Base-by-base conservation (phyloP, 1,284 basidiomycete genomes). In the Boletellus deceptivus region DNA sequence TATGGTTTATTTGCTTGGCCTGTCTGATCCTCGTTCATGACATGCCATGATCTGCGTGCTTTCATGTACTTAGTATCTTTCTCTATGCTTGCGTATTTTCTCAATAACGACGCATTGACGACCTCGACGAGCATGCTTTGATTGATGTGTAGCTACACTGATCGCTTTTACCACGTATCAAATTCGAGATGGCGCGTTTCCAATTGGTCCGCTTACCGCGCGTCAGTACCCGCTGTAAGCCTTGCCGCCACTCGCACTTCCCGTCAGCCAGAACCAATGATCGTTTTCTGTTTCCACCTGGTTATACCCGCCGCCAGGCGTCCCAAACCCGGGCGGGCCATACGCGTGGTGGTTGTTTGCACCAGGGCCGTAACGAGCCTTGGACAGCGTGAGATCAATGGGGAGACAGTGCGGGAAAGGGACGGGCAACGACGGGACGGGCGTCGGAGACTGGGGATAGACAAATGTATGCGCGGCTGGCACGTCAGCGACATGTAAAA, bases 221-320 rank as follows among this genome's bases (percentile, higher is more conserved):
- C 3, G n/a, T 43, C 24, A 63, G 27, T 47, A 52, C n/a, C 27
- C 31, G 3, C 24, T 29, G 14, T 49, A 33, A n/a, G 24, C 24
- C 22, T 22, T 52, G 10, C 50, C 45, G 4, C 50, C 48, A 9
- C 55, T 56, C 14, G 49, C 50, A 17, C 58, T 61, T 1, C 41
- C 44, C 2, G 51, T 44, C 14, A 62, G 43, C 61, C 61, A 62
- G 39, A 66, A 62, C 64, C 64, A 62, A 24, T 66, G 64, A 17
- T 63, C 49, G 18, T 59, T 56, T 2, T 42, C 43, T 1, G 10
- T 31, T 43, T 66, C 58, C 10, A 65, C 25, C n/a, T 62, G 62
- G 11, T 40, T 29, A 22, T 50, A 50, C 3, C 63, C 61, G 31
- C 58, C 58, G 0, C 59, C 50, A 20, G 53, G 50, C 5, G 35